These are phyloP conservation scores for Penicillium sp. DNA, from an alignment of 2,329 filamentous ascomycete species.

Conservation along the genomic window DNA sequence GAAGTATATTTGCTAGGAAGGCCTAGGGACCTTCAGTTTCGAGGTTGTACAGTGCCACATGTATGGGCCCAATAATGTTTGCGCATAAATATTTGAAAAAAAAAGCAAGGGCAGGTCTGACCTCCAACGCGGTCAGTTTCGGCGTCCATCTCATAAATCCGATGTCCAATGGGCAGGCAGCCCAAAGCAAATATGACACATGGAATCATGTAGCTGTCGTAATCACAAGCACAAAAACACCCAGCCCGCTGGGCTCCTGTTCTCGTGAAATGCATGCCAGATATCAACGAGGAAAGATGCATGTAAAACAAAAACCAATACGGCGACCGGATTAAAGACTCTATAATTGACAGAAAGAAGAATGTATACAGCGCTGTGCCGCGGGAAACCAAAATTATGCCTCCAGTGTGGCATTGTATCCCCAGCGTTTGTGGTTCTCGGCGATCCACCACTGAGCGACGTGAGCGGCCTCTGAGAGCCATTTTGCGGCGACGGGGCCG, in stretches of 20 bases:
- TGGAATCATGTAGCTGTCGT: not conserved
- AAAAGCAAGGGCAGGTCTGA: not conserved
- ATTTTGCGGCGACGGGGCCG: constrained; percentile 36
- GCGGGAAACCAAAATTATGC: not conserved
- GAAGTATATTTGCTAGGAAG: too few relatives aligned
- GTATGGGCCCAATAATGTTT: too few relatives aligned
- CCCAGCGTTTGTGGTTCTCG: constrained; percentile 31
- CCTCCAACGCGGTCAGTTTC: not conserved
- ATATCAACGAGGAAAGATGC: not conserved
- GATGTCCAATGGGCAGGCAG: not conserved
- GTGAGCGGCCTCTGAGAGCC: constrained; percentile 38
- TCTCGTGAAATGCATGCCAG: not conserved
- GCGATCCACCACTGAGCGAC: constrained; percentile 45
- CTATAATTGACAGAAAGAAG: not conserved
- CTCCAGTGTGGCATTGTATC: constrained; percentile 12
- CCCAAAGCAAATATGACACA: not conserved
- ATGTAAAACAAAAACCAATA: not conserved
- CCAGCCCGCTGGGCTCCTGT: not conserved
- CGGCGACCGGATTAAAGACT: not conserved
- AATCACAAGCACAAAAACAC: not conserved
- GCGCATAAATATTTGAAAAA: not conserved
- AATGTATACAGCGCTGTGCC: not conserved
- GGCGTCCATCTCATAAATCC: not conserved
- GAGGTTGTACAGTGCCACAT: too few relatives aligned
- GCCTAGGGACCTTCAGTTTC: too few relatives aligned